phyloP scores from a whole-genome alignment of 371 early-diverging fungal species.

The Actinomortierella wolfii region DNA sequence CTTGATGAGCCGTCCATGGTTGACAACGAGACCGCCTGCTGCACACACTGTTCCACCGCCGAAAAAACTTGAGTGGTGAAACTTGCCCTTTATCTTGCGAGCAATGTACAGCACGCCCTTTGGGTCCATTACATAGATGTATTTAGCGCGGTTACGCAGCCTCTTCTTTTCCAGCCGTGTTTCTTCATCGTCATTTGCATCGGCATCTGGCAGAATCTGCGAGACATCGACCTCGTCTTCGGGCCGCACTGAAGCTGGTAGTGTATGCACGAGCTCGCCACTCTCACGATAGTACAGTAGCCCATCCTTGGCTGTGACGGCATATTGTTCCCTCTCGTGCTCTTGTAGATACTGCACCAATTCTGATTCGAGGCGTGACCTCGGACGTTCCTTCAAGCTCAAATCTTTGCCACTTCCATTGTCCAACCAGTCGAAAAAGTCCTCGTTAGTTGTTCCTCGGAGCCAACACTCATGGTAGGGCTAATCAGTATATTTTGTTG shows the following conservation, averaged over 20 bases:
- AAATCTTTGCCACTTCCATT: slow-evolving; percentile 42
- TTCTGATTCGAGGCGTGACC: slow-evolving; percentile 27
- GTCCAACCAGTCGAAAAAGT: slow-evolving; percentile 51
- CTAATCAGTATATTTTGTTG: slow-evolving; percentile 3
- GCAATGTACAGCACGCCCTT: slow-evolving; percentile 37
- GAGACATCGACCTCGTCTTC: slow-evolving; percentile 22
- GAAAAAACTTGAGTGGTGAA: slow-evolving; percentile 50
- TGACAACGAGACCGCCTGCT: slow-evolving; percentile 44
- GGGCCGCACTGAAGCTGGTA: slow-evolving; percentile 15
- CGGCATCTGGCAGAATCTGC: slow-evolving; percentile 20
- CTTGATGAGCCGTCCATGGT: slow-evolving; percentile 36
- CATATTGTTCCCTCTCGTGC: slow-evolving; percentile 35
- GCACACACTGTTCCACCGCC: slow-evolving; percentile 48
- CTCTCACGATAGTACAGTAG: slow-evolving; percentile 29
- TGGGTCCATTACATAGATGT: slow-evolving; percentile 47
- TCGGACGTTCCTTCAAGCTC: slow-evolving; percentile 29
- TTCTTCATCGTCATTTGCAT: slow-evolving; percentile 30
- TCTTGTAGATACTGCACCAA: slow-evolving; percentile 36
- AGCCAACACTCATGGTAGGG: slow-evolving; percentile 46
- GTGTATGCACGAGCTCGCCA: slow-evolving; percentile 34
- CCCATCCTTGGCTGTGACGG: slow-evolving; percentile 35
- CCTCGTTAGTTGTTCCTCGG: slow-evolving; percentile 26
- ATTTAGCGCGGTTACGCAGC: slow-evolving; percentile 35
- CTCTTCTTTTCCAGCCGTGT: slow-evolving; percentile 39
- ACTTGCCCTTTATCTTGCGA: slow-evolving; percentile 43